Base-by-base conservation (phyloP, 345 rosid species). In the Salix arbutifolia region DNA sequence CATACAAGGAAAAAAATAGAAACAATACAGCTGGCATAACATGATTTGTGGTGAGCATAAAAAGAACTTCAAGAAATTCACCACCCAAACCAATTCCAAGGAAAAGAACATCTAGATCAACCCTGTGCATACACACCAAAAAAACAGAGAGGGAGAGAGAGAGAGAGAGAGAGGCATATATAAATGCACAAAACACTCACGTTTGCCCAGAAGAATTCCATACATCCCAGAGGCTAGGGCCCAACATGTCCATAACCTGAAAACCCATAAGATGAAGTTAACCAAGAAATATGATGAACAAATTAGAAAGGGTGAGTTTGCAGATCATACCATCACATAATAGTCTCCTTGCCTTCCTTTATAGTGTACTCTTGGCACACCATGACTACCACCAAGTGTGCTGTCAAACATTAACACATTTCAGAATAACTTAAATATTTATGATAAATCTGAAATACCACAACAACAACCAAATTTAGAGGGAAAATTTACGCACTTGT, bases 311-410 rank as follows among this genome's bases (percentile, higher is more conserved):
- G 26, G 75, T 70, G 23, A 70, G 76, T 7, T 77, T 14, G 2
- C 9, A 44, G 38, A 52, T 70, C 81, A 81, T 81, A 81, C 84
- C 84, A 81, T 81, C 16, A 81, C 73, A 66, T 81, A 81, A 65
- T 81, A 77, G 53, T 81, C 84, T 21, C 84, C 81, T 52, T 77
- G 84, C 64, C 81, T 77, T 74, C 84, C 84, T 70, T 81, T 81
- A 56, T 77, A 77, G 61, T 81, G 84, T 30, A 81, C 84, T 58
- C 66, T 77, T 13, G 84, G 84, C 69, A 81, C 84, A 6, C 84
- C 84, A 69, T 81, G 80, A 69, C 84, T 81, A 30, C 84, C 99
- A 80, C 99, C 99, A 67, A 96, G 92, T 62, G 94, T 85, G 85
- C 98, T 96, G 89, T 74, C 78, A 38, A 87, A 60, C 62, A 73